A percentile compares a stretch with the other conserved stretches of the same genome.
Conservation (phyloP, 1,284 basidiomycete species). For the Irpex lacteus region DNA sequence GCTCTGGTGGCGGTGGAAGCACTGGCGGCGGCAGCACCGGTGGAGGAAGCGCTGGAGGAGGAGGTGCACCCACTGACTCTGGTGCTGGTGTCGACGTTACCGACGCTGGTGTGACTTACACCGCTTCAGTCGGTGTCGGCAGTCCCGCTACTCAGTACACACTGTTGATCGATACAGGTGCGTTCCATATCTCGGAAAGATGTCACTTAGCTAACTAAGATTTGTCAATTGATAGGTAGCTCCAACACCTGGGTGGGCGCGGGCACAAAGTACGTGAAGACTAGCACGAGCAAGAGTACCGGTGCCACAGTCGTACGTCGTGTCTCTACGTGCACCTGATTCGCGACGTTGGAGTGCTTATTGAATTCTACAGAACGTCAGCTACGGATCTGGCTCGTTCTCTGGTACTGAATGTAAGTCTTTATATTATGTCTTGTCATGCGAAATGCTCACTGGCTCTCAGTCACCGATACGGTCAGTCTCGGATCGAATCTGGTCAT, state of each 20-base stretch:
- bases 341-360: background rate
- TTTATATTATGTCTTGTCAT: background rate
- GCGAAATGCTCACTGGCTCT: background rate
- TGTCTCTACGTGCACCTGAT: background rate
- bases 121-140: slow-evolving; percentile 55
- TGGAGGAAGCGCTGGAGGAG: slow-evolving; percentile 13
- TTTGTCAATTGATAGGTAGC: slow-evolving; percentile 22
- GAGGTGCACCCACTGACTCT: slow-evolving; percentile 6
- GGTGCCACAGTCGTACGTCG: slow-evolving; percentile 37
- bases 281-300: slow-evolving; percentile 42
- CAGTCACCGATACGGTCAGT: slow-evolving; percentile 47
- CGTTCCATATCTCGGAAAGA: background rate
- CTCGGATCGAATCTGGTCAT: slow-evolving; percentile 42
- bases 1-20: slow-evolving; percentile 7
- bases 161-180: slow-evolving; percentile 57
- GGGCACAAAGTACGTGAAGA: slow-evolving; percentile 37
- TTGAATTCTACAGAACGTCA: slow-evolving; percentile 32
- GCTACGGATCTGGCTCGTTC: slow-evolving; percentile 52
- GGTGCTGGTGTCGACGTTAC: slow-evolving; percentile 47
- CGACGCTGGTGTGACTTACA: slow-evolving; percentile 54
- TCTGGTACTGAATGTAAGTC: slow-evolving; percentile 47
- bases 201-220: background rate
- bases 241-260: slow-evolving; percentile 56
- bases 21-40: slow-evolving; percentile 21
- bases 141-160: slow-evolving; percentile 55